These are phyloP conservation scores for Schizonepeta tenuifolia DNA, from an alignment of 257 asterid species.

Conservation along the genomic window DNA sequence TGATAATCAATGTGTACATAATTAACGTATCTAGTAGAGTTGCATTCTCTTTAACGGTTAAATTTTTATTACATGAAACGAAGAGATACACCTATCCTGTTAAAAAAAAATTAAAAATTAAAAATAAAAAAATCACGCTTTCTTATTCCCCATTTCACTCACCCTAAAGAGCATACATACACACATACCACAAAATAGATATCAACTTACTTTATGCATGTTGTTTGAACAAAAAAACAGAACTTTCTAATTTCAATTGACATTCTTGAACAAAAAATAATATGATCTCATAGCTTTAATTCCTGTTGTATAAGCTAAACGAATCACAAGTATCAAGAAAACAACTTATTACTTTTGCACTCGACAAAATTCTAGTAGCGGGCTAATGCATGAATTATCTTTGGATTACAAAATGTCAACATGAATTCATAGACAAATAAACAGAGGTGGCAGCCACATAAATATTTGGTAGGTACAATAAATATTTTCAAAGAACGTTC, in stretches of 20 bases:
- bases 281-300: background rate
- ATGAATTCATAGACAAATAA: slow-evolving; percentile 11
- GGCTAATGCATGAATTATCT: slow-evolving; percentile 11
- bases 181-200: no score
- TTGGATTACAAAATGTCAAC: background rate
- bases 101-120: no score
- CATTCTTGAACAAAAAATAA: background rate
- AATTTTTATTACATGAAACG: no score
- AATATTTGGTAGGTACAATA: background rate
- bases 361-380: slow-evolving; percentile 19
- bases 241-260: background rate
- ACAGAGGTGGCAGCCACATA: background rate
- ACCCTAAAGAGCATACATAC: no score
- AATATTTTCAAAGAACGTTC: background rate
- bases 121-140: no score
- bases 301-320: slow-evolving; percentile 1
- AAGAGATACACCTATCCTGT: no score
- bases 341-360: slow-evolving; percentile 15
- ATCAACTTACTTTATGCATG: background rate
- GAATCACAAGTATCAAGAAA: background rate
- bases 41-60: no score
- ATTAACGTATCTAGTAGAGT: no score
- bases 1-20: no score
- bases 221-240: background rate
- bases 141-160: no score